Conservation (phyloP, 2,329 filamentous ascomycete genomes). For the Boeremia exigua region DNA sequence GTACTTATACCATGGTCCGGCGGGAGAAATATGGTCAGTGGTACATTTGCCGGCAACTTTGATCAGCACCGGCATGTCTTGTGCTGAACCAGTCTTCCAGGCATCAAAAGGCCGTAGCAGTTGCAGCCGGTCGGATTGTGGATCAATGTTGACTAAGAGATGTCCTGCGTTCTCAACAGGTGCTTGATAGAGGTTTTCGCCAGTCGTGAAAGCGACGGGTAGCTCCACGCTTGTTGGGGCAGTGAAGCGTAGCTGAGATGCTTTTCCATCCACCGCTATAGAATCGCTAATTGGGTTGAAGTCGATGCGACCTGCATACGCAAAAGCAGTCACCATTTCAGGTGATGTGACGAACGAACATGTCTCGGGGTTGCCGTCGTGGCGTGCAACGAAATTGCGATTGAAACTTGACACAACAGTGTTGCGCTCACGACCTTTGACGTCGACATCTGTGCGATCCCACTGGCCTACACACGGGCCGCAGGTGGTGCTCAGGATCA, state of each 20-base stretch:
- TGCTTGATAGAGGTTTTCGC: conserved; percentile 35
- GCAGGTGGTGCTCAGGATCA: conserved; percentile 44
- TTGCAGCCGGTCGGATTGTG: conserved; percentile 35
- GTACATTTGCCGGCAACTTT: conserved; percentile 50
- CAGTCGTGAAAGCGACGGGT: conserved; percentile 30
- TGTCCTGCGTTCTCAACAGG: conserved; percentile 23
- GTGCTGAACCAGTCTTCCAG: conserved; percentile 33
- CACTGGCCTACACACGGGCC: conserved; percentile 48
- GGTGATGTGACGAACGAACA: conserved; percentile 59
- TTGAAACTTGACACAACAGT: conserved; percentile 48
- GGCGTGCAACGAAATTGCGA: conserved; percentile 48
- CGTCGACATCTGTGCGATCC: conserved; percentile 43
- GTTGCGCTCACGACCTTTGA: conserved; percentile 34
- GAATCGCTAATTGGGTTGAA: conserved; percentile 41
- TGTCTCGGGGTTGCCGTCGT: conserved; percentile 52
- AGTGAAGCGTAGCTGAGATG: conserved; percentile 31
- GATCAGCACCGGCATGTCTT: conserved; percentile 37
- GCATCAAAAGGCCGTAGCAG: conserved; percentile 24
- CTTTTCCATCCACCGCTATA: conserved; percentile 17
- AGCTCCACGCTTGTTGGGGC: conserved; percentile 36
- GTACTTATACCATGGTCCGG: conserved; percentile 50
- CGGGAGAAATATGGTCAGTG: conserved; percentile 50
- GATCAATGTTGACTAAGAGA: conserved; percentile 34
- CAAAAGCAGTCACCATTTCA: conserved; percentile 52
- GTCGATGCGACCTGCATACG: conserved; percentile 26